Evolutionary conservation across 257 asterid genomes (phyloP).

Genomic region (Solanum verrucosum): DNA sequence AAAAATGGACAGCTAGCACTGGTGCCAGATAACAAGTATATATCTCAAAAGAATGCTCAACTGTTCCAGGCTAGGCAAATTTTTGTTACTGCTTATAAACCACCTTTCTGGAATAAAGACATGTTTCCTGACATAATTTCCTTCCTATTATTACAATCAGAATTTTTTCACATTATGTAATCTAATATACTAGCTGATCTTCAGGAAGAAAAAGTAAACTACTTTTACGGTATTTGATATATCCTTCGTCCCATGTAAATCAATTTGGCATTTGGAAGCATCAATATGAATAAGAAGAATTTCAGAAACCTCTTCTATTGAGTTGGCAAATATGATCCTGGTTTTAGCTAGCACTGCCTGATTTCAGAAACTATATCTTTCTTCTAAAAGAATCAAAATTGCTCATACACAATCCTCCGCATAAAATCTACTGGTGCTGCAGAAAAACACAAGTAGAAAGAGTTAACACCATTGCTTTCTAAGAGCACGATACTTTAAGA

Average conservation of each 20-base stretch:
- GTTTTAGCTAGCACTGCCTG: not conserved
- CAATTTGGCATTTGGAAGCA: not conserved
- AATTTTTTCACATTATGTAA: not conserved
- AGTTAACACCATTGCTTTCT: not conserved
- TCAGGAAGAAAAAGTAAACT: not conserved
- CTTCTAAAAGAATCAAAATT: constrained; percentile 23
- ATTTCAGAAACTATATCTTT: not conserved
- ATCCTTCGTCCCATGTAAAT: not conserved
- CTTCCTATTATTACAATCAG: not conserved
- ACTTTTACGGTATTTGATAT: not conserved
- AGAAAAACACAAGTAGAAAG: not conserved
- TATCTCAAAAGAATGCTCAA: not conserved
- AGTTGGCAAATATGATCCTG: not conserved
- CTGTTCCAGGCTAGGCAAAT: not conserved
- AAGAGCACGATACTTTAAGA: not conserved
- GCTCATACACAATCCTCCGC: constrained; percentile 56
- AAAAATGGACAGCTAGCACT: not conserved
- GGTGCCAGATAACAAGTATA: not conserved
- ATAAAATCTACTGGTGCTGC: constrained; percentile 74
- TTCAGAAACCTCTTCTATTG: not conserved
- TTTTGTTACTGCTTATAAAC: not conserved
- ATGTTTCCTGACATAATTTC: not conserved
- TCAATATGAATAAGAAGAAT: not conserved
- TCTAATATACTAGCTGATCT: not conserved
- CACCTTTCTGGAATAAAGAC: not conserved